phyloP scores from a whole-genome alignment of 805 yeast genomes.

The Saccharomyces eubayanus region DNA sequence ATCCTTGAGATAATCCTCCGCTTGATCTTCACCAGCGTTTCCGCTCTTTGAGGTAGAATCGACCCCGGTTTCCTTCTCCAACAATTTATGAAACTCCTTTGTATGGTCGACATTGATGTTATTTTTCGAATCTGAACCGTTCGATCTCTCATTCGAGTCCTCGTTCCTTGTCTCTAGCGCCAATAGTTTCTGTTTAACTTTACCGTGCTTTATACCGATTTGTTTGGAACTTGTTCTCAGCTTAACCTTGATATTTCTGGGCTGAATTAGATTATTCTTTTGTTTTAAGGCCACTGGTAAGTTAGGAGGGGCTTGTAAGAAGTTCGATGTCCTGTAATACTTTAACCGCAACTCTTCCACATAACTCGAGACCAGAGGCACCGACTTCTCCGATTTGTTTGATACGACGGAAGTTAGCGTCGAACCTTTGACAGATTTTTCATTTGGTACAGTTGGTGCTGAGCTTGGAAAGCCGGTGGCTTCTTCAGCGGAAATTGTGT shows the following conservation, averaged over 20 bases:
- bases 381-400: slow-evolving; percentile 15
- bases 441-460: not conserved
- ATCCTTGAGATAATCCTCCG: slow-evolving; percentile 21
- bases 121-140: not conserved
- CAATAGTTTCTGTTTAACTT: slow-evolving; percentile 28
- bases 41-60: slow-evolving; percentile 1
- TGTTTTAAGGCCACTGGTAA: slow-evolving; percentile 28
- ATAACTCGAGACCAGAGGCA: slow-evolving; percentile 27
- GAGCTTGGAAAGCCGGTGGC: not conserved
- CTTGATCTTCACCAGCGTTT: slow-evolving; percentile 10
- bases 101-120: slow-evolving; percentile 23
- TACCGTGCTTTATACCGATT: slow-evolving; percentile 32
- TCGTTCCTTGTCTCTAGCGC: slow-evolving; percentile 29
- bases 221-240: slow-evolving; percentile 31
- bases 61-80: slow-evolving; percentile 15
- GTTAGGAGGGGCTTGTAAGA: slow-evolving; percentile 31
- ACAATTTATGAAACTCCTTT: slow-evolving; percentile 26
- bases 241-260: slow-evolving; percentile 28
- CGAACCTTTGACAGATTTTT: not conserved
- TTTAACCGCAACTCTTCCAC: slow-evolving; percentile 29
- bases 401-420: slow-evolving; percentile 3
- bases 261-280: slow-evolving; percentile 27
- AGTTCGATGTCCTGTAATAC: slow-evolving; percentile 28
- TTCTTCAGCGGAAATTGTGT: not conserved
- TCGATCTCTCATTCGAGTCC: slow-evolving; percentile 8